These are phyloP conservation scores for Saccharomyces kudriavzevii DNA, from an alignment of 805 yeast species.

Conservation along the genomic window DNA sequence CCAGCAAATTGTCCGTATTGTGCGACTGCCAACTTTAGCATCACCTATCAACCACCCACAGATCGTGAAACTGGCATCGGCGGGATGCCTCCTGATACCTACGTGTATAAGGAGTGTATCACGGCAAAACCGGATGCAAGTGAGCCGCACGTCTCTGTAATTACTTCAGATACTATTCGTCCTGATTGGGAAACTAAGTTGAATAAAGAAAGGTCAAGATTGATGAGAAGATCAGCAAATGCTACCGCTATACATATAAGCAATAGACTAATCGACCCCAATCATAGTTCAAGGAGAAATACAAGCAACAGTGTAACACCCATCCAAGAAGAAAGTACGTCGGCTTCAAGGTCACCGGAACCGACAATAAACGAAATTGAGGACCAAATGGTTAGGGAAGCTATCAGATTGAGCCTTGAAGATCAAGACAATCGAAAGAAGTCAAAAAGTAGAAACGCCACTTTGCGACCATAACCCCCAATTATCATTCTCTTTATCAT, in stretches of 20 bases:
- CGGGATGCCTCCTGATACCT: slow-evolving; percentile 45
- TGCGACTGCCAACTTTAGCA: slow-evolving; percentile 78
- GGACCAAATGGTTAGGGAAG: slow-evolving; percentile 78
- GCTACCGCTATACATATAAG: slow-evolving; percentile 92
- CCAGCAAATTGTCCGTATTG: slow-evolving; percentile 92
- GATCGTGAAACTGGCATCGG: slow-evolving; percentile 48
- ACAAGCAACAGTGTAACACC: slow-evolving; percentile 8
- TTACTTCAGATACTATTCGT: slow-evolving; percentile 73
- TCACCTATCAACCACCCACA: slow-evolving; percentile 62
- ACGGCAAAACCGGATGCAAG: slow-evolving; percentile 22
- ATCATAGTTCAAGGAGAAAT: slow-evolving; percentile 16
- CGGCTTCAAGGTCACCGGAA: slow-evolving; percentile 10
- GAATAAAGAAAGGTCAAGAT: slow-evolving; percentile 58
- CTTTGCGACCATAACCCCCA: not conserved
- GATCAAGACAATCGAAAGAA: slow-evolving; percentile 31
- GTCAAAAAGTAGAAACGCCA: slow-evolving; percentile 1
- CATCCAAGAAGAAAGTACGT: slow-evolving; percentile 13
- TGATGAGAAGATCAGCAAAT: slow-evolving; percentile 84
- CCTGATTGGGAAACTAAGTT: slow-evolving; percentile 89
- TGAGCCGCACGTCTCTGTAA: slow-evolving; percentile 34
- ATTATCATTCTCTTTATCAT: too few species aligned
- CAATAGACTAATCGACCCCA: slow-evolving; percentile 48
- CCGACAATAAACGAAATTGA: slow-evolving; percentile 38
- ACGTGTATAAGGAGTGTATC: slow-evolving; percentile 10
- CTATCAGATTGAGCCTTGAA: slow-evolving; percentile 61